phyloP scores from a whole-genome alignment of 2,329 filamentous ascomycete genomes.

The Colletotrichum sp. region DNA sequence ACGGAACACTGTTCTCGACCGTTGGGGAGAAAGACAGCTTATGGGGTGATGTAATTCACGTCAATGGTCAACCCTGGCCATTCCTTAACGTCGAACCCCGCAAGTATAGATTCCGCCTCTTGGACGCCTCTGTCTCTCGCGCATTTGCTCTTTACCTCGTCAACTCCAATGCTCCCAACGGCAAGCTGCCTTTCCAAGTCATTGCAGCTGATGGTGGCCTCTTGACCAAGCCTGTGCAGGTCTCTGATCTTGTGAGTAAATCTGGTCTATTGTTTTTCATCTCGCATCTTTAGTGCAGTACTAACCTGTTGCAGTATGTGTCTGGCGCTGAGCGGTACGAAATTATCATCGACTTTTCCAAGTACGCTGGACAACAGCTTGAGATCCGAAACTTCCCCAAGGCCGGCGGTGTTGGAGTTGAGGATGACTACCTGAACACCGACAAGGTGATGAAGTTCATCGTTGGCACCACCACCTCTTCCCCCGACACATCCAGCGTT shows the following conservation, averaged over 20 bases:
- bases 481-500: background rate
- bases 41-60: constrained; percentile 63
- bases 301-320: background rate
- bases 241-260: background rate
- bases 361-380: background rate
- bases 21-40: constrained; percentile 49
- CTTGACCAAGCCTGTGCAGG: constrained; percentile 45
- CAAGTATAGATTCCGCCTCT: background rate
- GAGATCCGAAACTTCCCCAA: background rate
- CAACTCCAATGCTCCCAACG: constrained; percentile 29
- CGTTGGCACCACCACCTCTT: background rate
- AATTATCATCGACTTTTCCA: background rate
- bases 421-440: background rate
- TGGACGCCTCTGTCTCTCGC: constrained; percentile 52
- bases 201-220: constrained; percentile 61
- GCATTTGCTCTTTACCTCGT: constrained; percentile 53
- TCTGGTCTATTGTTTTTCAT: too few relatives aligned
- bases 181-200: constrained; percentile 51
- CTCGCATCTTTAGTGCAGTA: background rate
- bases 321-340: background rate
- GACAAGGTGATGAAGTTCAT: background rate
- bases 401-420: background rate
- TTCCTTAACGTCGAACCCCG: background rate
- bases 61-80: constrained; percentile 26
- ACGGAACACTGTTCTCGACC: constrained; percentile 54